Evolutionary conservation across 225 moss, liverwort and hornwort species (phyloP), one percentile per base, ranked within the genome.

Genomic region (Marchantia polymorpha): DNA sequence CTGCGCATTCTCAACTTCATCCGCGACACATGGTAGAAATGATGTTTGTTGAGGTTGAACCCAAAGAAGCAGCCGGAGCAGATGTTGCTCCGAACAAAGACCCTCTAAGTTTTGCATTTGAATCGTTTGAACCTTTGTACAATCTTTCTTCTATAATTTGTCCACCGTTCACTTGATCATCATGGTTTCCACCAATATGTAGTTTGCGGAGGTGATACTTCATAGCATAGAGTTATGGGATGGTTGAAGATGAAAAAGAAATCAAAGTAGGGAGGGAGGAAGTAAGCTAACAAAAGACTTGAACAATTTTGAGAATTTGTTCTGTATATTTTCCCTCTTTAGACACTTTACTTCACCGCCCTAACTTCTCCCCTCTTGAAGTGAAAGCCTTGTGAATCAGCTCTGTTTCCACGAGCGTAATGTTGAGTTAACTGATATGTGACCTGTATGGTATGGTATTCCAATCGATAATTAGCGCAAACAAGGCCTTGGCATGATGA

Each of bases 181-280:
- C 85, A 58, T 84, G 15, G 60, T 76, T 82, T 53, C 83, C 81
- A 29, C 85, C 85, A 26, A 89, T 66, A 25, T 86, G 86, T 77
- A 89, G 82, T 82, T 84, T 89, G 29, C 88, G 79, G 5, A 89
- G 82, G 27, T 86, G 79, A 86, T 89, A 83, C 88, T 86, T 89
- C 88, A 89, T 89, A 69, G 84, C 82, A 87, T 84, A 79, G 68
- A 66, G 59, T 77, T 73, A 46, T 6, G 26, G 55, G 15, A 49
- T 59, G 51, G 70, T 26, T 10, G 56, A 51, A 51, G 22, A 22
- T 49, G 51, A 11, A 49, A 72, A 46, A n/a, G n/a, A n/a, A 46
- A n/a, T 8, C 19, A 51, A 51, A 25, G 72, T 51, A 56, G 56
- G 56, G 46, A 72, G 22, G 53, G 29, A 73, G 73, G 10, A 23